Percentiles rank a stretch among this genome's conserved stretches.
Evolutionary conservation across 768 basidiomycete species (phyloP).

Genomic region (Rhodosporidiobolus odoratus): DNA sequence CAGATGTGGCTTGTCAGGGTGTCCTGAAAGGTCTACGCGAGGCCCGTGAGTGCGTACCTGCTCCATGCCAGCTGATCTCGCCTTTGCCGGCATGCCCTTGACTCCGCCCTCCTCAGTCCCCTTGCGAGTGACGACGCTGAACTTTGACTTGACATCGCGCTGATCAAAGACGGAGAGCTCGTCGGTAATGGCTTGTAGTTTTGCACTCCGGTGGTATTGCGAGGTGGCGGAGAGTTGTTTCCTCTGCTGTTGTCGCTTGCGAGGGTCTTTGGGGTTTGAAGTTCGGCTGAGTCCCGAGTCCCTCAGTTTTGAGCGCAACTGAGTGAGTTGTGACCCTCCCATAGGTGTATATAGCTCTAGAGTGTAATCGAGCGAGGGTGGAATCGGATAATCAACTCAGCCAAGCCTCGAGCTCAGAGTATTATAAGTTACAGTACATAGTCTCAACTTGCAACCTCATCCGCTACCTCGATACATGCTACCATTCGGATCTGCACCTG

Average conservation of each 20-base stretch:
- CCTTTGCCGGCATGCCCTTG: slow-evolving; percentile 73
- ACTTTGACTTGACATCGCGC: slow-evolving; percentile 84
- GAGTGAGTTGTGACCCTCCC: slow-evolving; percentile 68
- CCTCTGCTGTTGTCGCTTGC: slow-evolving; percentile 52
- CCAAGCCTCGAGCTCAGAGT: neutral
- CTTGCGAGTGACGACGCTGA: slow-evolving; percentile 83
- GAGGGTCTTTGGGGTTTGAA: slow-evolving; percentile 61
- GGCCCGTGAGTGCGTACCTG: slow-evolving; percentile 55
- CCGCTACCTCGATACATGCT: too few species aligned
- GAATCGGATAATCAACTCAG: neutral
- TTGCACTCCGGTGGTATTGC: slow-evolving; percentile 48
- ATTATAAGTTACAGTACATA: too few species aligned
- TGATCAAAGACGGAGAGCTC: slow-evolving; percentile 90
- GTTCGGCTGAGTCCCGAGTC: slow-evolving; percentile 70
- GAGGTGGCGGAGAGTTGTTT: slow-evolving; percentile 30
- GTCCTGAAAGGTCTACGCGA: neutral
- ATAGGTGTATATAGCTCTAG: neutral
- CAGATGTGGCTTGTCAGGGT: neutral
- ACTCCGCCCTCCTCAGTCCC: slow-evolving; percentile 61
- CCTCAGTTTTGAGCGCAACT: slow-evolving; percentile 78
- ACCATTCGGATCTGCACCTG: too few species aligned
- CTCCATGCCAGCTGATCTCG: slow-evolving; percentile 84
- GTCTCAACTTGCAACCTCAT: too few species aligned
- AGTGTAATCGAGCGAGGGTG: neutral
- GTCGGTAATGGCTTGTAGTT: slow-evolving; percentile 74